These are phyloP conservation scores for Rhynchosporium graminicola DNA, from an alignment of 2,329 filamentous ascomycete genomes.

Conservation along the genomic window DNA sequence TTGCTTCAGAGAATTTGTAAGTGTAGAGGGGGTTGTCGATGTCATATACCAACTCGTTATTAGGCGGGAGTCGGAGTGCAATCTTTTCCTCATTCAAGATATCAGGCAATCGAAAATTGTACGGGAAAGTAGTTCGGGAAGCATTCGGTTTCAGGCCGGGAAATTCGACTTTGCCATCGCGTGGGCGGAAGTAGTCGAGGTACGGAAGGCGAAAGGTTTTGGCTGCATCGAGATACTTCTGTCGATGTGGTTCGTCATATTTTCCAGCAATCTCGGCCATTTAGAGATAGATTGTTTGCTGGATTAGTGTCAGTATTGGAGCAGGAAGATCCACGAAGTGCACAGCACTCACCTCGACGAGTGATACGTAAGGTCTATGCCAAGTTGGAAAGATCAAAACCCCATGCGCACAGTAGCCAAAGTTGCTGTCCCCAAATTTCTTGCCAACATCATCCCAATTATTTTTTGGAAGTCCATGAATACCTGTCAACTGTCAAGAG, in stretches of 20 bases:
- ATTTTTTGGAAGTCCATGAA: conserved; percentile 5
- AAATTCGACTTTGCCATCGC: conserved; percentile 1
- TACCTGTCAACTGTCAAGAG: conserved; percentile 8
- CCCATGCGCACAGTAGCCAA: conserved; percentile 8
- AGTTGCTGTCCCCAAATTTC: not conserved
- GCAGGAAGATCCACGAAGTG: conserved; percentile 2
- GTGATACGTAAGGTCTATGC: conserved; percentile 14
- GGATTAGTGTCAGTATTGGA: not conserved
- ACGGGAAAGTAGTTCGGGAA: conserved; percentile 6
- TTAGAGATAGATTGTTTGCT: conserved; percentile 2
- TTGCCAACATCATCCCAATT: conserved; percentile 4
- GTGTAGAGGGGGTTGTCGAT: conserved; percentile 8
- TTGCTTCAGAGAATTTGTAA: conserved; percentile 8
- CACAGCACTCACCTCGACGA: conserved; percentile 14
- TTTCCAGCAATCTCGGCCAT: conserved; percentile 1
- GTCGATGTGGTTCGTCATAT: conserved; percentile 1
- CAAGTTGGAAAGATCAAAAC: conserved; percentile 14
- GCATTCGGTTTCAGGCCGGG: conserved; percentile 7
- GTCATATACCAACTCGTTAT: conserved; percentile 4
- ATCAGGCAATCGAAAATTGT: conserved; percentile 4
- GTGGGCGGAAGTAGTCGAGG: conserved; percentile 3
- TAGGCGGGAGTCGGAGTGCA: conserved; percentile 8
- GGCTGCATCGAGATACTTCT: conserved; percentile 2
- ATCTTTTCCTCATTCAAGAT: conserved; percentile 3
- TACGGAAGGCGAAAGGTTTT: conserved; percentile 4